phyloP scores from a whole-genome alignment of 805 yeast species.

The Candida namnaoensis region DNA sequence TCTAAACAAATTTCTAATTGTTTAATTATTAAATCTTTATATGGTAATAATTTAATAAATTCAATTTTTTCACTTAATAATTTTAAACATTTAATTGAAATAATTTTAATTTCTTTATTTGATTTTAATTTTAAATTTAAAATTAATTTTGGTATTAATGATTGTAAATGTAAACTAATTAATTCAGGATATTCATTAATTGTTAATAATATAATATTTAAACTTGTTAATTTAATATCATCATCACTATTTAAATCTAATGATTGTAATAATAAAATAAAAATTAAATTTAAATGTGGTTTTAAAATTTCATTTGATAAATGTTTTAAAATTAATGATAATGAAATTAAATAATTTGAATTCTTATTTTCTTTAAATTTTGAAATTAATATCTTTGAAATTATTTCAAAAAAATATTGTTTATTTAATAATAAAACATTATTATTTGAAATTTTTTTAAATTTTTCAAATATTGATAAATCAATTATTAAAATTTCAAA shows the following conservation, averaged over 20 bases:
- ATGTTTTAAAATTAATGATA: constrained; percentile 59
- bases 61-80: constrained; percentile 31
- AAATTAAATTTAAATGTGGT: constrained; percentile 53
- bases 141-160: constrained; percentile 48
- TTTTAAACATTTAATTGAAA: constrained; percentile 51
- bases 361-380: constrained; percentile 31
- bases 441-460: constrained; percentile 35
- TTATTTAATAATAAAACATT: constrained; percentile 65
- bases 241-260: constrained; percentile 32
- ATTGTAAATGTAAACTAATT: constrained; percentile 43
- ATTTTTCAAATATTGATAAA: constrained; percentile 48
- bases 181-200: constrained; percentile 46
- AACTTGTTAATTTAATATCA: constrained; percentile 49
- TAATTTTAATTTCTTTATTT: constrained; percentile 35
- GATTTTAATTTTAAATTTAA: constrained; percentile 15
- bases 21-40: constrained; percentile 37
- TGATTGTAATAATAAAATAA: constrained; percentile 69
- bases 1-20: constrained; percentile 49
- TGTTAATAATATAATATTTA: constrained; percentile 49
- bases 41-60: constrained; percentile 38
- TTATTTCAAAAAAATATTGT: constrained; percentile 63
- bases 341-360: constrained; percentile 51
- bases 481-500: constrained; percentile 65
- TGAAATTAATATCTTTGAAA: constrained; percentile 46
- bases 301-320: constrained; percentile 54